phyloP scores from a whole-genome alignment of 1,284 basidiomycete species.

The Cryptococcus wingfieldii region DNA sequence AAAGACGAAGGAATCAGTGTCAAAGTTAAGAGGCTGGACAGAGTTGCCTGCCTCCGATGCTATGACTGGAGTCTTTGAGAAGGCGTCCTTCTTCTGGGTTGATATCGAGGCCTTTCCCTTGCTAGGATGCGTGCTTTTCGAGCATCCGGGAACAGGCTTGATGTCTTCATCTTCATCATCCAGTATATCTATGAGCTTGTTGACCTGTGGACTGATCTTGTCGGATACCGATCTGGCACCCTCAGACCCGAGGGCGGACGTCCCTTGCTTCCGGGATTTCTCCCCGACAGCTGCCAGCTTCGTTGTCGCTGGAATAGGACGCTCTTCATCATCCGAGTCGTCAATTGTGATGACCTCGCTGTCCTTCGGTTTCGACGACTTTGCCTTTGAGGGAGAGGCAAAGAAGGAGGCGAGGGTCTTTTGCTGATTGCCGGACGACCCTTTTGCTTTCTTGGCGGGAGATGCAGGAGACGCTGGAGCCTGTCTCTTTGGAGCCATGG shows the following conservation, averaged over 20 bases:
- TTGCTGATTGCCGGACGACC: neutral
- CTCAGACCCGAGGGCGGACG: constrained; percentile 13
- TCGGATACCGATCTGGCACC: neutral
- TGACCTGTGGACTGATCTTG: neutral
- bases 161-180: constrained; percentile 10
- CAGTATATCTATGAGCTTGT: constrained; percentile 18
- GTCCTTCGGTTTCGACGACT: neutral
- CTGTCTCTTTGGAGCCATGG: constrained; percentile 12
- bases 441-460: constrained; percentile 12
- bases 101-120: constrained; percentile 29
- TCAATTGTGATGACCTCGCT: constrained; percentile 30
- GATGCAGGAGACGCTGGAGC: constrained; percentile 4
- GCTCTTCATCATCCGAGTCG: constrained; percentile 30
- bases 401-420: constrained; percentile 41
- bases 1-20: constrained; percentile 48
- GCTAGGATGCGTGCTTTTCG: constrained; percentile 8
- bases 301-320: neutral
- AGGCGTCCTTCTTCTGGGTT: constrained; percentile 14
- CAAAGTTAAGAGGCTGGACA: constrained; percentile 45
- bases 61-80: constrained; percentile 13
- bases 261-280: constrained; percentile 26
- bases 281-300: constrained; percentile 17
- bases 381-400: constrained; percentile 27
- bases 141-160: constrained; percentile 10
- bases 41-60: constrained; percentile 23